These are phyloP conservation scores for Pholiota microspora DNA, from an alignment of 768 basidiomycete genomes.

Conservation along the genomic window DNA sequence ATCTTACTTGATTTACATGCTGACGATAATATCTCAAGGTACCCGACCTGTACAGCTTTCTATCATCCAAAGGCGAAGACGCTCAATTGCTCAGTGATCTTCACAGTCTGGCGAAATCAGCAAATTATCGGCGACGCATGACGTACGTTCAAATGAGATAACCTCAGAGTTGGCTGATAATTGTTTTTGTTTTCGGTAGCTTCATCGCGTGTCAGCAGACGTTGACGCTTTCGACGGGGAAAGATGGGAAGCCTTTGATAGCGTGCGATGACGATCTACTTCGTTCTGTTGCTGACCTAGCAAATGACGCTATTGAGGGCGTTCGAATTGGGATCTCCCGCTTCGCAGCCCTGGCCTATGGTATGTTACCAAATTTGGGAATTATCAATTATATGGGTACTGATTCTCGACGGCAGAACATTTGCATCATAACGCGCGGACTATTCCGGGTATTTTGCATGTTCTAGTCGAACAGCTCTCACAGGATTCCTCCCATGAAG, in stretches of 20 bases:
- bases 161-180: constrained; percentile 11
- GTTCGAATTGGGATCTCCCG: constrained; percentile 88
- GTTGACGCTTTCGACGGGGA: constrained; percentile 38
- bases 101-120: constrained; percentile 40
- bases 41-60: constrained; percentile 41
- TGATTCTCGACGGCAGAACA: constrained; percentile 25
- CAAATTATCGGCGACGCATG: constrained; percentile 60
- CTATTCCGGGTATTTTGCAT: constrained; percentile 32
- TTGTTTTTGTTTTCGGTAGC: constrained; percentile 38
- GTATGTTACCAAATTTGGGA: constrained; percentile 39
- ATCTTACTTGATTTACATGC: neutral
- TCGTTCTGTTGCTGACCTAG: constrained; percentile 51
- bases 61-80: constrained; percentile 28
- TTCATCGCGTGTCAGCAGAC: constrained; percentile 75
- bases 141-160: constrained; percentile 48
- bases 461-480: constrained; percentile 46
- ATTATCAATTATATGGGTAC: constrained; percentile 3
- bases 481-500: constrained; percentile 58
- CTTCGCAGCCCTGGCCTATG: constrained; percentile 52
- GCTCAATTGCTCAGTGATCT: constrained; percentile 41
- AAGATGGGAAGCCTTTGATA: constrained; percentile 31
- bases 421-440: constrained; percentile 24
- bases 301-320: constrained; percentile 70
- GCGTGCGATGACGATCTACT: constrained; percentile 50
- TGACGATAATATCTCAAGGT: constrained; percentile 39